Evolutionary conservation across 306 rosid genomes (phyloP).

Genomic region (Urtica urens): DNA sequence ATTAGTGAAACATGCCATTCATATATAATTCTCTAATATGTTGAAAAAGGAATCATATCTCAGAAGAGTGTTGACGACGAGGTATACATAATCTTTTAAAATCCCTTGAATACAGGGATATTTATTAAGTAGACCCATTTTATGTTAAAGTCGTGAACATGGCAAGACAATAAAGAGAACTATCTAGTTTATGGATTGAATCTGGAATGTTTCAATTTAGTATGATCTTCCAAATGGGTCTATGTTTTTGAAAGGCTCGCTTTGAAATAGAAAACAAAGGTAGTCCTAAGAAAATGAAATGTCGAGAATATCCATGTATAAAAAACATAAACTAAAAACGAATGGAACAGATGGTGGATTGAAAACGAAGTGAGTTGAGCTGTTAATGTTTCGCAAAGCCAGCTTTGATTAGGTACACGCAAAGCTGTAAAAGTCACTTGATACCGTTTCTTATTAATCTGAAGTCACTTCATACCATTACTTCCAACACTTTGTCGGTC

Average conservation of each 20-base stretch:
- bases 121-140: not conserved
- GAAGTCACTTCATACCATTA: not conserved
- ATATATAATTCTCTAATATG: constrained; percentile 1
- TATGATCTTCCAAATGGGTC: too few relatives aligned
- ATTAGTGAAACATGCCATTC: constrained; percentile 2
- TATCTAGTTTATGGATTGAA: too few relatives aligned
- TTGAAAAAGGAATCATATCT: not conserved
- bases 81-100: constrained; percentile 1
- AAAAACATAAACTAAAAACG: too few relatives aligned
- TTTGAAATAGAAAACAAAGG: too few relatives aligned
- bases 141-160: too few relatives aligned
- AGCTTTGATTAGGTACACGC: not conserved
- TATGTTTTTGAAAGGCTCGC: too few relatives aligned
- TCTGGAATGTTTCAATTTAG: too few relatives aligned
- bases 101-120: not conserved
- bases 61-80: not conserved
- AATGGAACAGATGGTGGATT: too few relatives aligned
- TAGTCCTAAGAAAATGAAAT: too few relatives aligned
- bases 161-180: too few relatives aligned
- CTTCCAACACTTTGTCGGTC: constrained; percentile 16
- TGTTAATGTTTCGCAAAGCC: not conserved
- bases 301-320: not conserved
- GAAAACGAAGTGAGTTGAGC: too few relatives aligned
- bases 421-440: constrained; percentile 11
- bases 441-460: too few relatives aligned